These are phyloP conservation scores for Acacia melanoxylon DNA, from an alignment of 306 rosid genomes.

Conservation along the genomic window DNA sequence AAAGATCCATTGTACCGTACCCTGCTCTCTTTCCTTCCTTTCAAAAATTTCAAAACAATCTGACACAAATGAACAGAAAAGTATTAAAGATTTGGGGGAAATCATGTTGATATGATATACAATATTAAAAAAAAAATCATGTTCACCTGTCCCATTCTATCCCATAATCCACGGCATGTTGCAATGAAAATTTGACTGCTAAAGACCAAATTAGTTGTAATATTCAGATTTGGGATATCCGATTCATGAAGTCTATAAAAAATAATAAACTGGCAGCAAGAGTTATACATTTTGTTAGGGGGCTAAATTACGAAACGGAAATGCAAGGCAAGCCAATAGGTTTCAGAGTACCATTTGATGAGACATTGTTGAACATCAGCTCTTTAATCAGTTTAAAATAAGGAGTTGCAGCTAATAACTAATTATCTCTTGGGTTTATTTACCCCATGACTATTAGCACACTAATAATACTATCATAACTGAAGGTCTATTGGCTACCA, in stretches of 20 bases:
- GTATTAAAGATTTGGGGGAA: neutral
- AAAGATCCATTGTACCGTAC: constrained; percentile 88
- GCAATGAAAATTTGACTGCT: constrained; percentile 78
- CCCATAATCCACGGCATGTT: constrained; percentile 88
- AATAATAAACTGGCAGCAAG: neutral
- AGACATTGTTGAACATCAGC: neutral
- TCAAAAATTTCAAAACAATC: constrained; percentile 83
- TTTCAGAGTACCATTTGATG: neutral
- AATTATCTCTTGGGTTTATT: neutral
- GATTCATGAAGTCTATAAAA: neutral
- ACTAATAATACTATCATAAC: neutral
- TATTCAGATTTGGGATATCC: neutral
- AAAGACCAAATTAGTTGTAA: neutral
- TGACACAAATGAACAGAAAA: constrained; percentile 36
- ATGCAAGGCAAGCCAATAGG: neutral
- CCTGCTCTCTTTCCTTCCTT: constrained; percentile 94
- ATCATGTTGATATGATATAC: neutral
- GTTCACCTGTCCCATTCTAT: constrained; percentile 92
- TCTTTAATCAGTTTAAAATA: neutral
- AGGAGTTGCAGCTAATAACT: neutral
- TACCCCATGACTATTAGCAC: neutral
- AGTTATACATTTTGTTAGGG: neutral
- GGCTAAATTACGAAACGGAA: constrained; percentile 4
- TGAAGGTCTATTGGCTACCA: neutral
- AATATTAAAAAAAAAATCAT: neutral